These are phyloP conservation scores for Lentinula boryana DNA, from an alignment of 768 basidiomycete species.

Conservation along the genomic window DNA sequence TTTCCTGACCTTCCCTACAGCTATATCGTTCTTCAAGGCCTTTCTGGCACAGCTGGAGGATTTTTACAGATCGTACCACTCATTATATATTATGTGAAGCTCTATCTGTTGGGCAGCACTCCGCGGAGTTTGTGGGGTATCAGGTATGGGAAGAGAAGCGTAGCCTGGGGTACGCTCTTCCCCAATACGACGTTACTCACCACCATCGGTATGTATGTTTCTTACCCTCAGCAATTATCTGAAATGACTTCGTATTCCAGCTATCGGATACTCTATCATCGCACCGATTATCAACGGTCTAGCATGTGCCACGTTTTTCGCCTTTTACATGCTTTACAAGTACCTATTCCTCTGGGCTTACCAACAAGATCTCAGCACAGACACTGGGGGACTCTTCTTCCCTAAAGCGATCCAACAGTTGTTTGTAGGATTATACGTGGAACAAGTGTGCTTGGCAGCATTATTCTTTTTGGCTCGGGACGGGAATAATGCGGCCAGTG, in stretches of 20 bases:
- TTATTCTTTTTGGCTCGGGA: slow-evolving; percentile 86
- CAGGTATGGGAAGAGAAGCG: slow-evolving; percentile 65
- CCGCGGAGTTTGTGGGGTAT: slow-evolving; percentile 80
- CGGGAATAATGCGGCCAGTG: slow-evolving; percentile 41
- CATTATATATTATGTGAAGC: slow-evolving; percentile 84
- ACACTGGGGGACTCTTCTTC: slow-evolving; percentile 94
- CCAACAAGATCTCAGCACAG: slow-evolving; percentile 44
- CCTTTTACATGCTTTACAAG: slow-evolving; percentile 81
- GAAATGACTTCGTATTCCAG: slow-evolving; percentile 23
- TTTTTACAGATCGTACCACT: slow-evolving; percentile 76
- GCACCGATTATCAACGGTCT: slow-evolving; percentile 93
- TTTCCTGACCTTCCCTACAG: slow-evolving; percentile 20
- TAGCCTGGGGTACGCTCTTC: slow-evolving; percentile 76
- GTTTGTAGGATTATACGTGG: slow-evolving; percentile 90
- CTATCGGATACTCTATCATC: slow-evolving; percentile 80
- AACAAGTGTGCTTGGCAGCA: slow-evolving; percentile 78
- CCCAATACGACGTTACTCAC: slow-evolving; percentile 68
- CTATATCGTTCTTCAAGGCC: slow-evolving; percentile 75
- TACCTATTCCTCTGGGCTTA: slow-evolving; percentile 78
- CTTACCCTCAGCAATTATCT: background rate
- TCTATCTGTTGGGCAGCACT: slow-evolving; percentile 82
- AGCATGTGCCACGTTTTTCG: slow-evolving; percentile 72
- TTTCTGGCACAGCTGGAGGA: slow-evolving; percentile 72
- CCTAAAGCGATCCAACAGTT: slow-evolving; percentile 90
- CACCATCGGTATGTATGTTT: slow-evolving; percentile 62